Evolutionary conservation across 2,329 filamentous ascomycete species (phyloP).

Genomic region (Tolypocladium inflatum): DNA sequence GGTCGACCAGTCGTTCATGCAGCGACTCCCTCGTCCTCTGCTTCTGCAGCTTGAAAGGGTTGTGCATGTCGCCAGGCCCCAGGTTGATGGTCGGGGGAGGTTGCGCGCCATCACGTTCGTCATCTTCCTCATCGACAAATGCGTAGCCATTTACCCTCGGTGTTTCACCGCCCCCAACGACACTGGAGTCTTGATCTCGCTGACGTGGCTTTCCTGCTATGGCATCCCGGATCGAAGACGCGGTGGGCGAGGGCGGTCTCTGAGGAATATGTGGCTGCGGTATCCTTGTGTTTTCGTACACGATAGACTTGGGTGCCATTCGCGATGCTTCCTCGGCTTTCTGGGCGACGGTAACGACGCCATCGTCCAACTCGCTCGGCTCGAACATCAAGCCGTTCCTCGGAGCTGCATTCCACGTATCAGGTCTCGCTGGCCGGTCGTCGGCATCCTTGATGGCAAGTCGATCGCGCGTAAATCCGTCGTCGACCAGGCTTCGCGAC

Average conservation of each 20-base stretch:
- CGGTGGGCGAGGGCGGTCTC: conserved; percentile 65
- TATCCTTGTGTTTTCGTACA: conserved; percentile 77
- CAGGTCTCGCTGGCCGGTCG: conserved; percentile 64
- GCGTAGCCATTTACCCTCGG: conserved; percentile 88
- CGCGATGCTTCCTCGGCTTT: conserved; percentile 60
- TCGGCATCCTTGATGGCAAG: conserved; percentile 58
- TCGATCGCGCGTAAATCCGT: conserved; percentile 47
- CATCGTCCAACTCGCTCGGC: conserved; percentile 55
- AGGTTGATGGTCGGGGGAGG: conserved; percentile 41
- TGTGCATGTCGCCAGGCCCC: conserved; percentile 52
- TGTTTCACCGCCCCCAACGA: conserved; percentile 59
- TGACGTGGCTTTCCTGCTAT: conserved; percentile 63
- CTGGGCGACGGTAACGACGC: conserved; percentile 53
- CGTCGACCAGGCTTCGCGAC: conserved; percentile 39
- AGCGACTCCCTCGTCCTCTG: conserved; percentile 69
- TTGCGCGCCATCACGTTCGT: conserved; percentile 20
- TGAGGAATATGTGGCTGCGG: conserved; percentile 36
- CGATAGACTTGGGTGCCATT: conserved; percentile 66
- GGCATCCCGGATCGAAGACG: conserved; percentile 76
- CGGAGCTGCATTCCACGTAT: conserved; percentile 65
- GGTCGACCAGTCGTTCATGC: conserved; percentile 80
- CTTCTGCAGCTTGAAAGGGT: conserved; percentile 72
- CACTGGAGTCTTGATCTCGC: conserved; percentile 50
- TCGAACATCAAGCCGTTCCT: conserved; percentile 84
- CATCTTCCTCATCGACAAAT: conserved; percentile 72